phyloP scores from a whole-genome alignment of 1,284 basidiomycete species.

The Pseudozyma flocculosa region DNA sequence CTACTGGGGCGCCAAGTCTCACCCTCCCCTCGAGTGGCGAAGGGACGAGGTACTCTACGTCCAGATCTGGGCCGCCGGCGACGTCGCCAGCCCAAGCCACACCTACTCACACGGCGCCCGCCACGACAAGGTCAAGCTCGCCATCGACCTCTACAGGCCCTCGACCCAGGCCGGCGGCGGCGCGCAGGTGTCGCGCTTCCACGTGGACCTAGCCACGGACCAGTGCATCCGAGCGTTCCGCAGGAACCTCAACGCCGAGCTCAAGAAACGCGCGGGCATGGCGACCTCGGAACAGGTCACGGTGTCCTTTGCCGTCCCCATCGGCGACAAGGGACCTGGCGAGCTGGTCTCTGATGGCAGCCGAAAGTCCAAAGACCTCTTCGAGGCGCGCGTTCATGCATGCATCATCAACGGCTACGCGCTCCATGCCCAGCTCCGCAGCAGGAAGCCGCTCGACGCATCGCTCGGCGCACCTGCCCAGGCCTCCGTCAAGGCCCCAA shows the following conservation, averaged over 20 bases:
- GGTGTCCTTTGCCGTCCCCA: neutral
- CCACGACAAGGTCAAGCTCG: neutral
- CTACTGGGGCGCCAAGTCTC: neutral
- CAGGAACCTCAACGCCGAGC: neutral
- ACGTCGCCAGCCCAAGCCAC: neutral
- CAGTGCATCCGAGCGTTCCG: conserved; percentile 1
- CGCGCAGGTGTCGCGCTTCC: neutral
- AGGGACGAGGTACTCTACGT: neutral
- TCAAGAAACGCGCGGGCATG: neutral
- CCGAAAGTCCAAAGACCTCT: neutral
- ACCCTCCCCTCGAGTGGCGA: neutral
- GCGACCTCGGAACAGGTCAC: neutral
- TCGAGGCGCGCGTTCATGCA: neutral
- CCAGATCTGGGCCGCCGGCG: neutral
- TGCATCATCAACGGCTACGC: neutral
- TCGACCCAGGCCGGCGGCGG: too few species aligned
- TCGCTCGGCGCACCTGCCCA: too few species aligned
- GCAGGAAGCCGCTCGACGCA: neutral
- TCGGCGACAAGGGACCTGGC: too few species aligned
- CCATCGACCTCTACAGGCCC: too few species aligned
- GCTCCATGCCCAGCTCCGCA: neutral
- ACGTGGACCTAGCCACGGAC: neutral
- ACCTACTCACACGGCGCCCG: neutral
- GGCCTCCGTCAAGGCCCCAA: too few species aligned
- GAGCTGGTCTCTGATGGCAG: too few species aligned